phyloP scores from a whole-genome alignment of 805 yeast species.

The Saccharomycopsis vini region DNA sequence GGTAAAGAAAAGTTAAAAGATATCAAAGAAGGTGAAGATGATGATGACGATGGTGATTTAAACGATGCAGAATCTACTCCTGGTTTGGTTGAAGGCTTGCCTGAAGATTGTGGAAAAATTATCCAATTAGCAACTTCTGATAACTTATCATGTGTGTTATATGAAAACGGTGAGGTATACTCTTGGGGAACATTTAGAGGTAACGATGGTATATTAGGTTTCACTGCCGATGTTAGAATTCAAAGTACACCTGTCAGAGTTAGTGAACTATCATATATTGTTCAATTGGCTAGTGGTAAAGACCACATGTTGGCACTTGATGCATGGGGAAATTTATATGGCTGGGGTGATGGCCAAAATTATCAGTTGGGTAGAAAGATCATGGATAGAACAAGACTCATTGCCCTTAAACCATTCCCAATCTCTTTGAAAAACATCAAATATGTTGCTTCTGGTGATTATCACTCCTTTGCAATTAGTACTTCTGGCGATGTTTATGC shows the following conservation, averaged over 20 bases:
- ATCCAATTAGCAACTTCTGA: constrained; percentile 89
- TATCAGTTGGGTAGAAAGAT: constrained; percentile 84
- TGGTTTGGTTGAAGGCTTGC: constrained; percentile 57
- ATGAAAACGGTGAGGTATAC: constrained; percentile 77
- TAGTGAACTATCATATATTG: constrained; percentile 52
- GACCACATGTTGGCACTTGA: constrained; percentile 86
- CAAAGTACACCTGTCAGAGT: constrained; percentile 66
- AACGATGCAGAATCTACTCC: constrained; percentile 90
- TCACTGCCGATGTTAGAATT: constrained; percentile 49
- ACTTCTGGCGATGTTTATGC: constrained; percentile 59
- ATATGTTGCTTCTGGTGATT: constrained; percentile 86
- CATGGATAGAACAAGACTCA: constrained; percentile 64
- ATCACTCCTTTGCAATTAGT: constrained; percentile 89
- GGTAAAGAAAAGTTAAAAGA: constrained; percentile 60
- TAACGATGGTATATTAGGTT: constrained; percentile 87
- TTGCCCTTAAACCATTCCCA: constrained; percentile 70
- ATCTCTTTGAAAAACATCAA: constrained; percentile 75
- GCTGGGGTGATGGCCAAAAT: constrained; percentile 98
- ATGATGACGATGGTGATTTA: constrained; percentile 68
- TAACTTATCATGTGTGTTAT: constrained; percentile 73
- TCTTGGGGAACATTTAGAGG: constrained; percentile 98
- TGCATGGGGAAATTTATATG: constrained; percentile 74
- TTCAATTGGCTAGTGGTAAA: constrained; percentile 84
- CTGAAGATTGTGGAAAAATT: constrained; percentile 38
- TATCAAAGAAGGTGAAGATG: constrained; percentile 48